Conservation (phyloP, 108 stramenopile species). For the Mediolabrus comicus region DNA sequence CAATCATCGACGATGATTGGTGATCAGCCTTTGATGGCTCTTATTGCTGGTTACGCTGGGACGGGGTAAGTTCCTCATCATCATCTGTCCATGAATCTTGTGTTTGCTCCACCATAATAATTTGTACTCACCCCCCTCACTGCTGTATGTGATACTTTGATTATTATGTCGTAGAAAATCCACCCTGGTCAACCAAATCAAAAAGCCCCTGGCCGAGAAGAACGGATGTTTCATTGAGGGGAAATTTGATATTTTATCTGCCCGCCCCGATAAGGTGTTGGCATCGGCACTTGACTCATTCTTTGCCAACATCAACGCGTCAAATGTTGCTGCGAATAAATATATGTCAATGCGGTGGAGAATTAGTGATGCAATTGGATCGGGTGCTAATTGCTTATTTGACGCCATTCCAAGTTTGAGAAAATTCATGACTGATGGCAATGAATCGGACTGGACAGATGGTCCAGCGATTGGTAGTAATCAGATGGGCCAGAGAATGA, state of each 20-base stretch:
- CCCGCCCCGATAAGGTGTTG: slow-evolving; percentile 25
- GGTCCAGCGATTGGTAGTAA: not conserved
- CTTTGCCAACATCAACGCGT: slow-evolving; percentile 3
- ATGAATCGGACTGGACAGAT: not conserved
- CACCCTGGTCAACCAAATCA: slow-evolving; percentile 26
- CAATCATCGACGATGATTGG: slow-evolving; percentile 6
- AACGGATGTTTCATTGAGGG: slow-evolving; percentile 32
- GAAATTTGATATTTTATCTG: slow-evolving; percentile 14
- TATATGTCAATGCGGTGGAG: slow-evolving; percentile 27
- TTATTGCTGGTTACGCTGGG: slow-evolving; percentile 24
- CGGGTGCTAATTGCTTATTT: slow-evolving; percentile 13
- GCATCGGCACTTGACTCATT: slow-evolving; percentile 10
- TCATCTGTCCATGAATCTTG: not conserved
- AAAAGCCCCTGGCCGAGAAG: slow-evolving; percentile 9
- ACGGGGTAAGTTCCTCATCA: slow-evolving; percentile 12
- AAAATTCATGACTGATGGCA: slow-evolving; percentile 2
- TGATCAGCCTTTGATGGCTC: slow-evolving; percentile 26
- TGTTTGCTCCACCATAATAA: no score
- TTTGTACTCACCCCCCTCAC: not conserved
- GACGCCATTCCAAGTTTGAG: slow-evolving; percentile 21
- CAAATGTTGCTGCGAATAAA: not conserved
- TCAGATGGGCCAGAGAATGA: slow-evolving; percentile 1
- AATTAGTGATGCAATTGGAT: slow-evolving; percentile 24
- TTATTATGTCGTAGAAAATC: slow-evolving; percentile 10
- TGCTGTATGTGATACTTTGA: not conserved